Evolutionary conservation across 148 eudicot genomes (phyloP), one percentile per base, ranked within the genome.

Genomic region (Rhododendron ferrugineum): DNA sequence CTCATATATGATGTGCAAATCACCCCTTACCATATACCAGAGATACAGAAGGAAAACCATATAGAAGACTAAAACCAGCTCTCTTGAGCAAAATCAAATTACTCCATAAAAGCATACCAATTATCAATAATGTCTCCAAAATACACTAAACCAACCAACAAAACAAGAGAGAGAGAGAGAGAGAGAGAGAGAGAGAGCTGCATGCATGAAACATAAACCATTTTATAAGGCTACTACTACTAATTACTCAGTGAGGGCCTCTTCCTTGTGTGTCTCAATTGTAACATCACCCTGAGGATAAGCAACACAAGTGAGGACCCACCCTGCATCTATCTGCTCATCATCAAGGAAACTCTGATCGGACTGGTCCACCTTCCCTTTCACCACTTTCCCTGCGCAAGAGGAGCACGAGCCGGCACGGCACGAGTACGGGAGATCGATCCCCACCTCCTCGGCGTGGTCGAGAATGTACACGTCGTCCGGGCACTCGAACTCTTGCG

Each of bases 201-300:
- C 26, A 76, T n/a, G 50, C 14, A 40, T 20, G 26, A 49, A 42
- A 10, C 30, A 46, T 42, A 6, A 42, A 22, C 50, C 18, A 54
- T 5, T 75, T 75, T 9, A 20, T 40, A 22, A 20, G 44, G 6
- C 47, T 75, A 73, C 36, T 6, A 64, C 6, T 30, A 16, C 37
- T 4, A 32, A 26, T 89, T 68, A 93, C 78, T 68, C 91, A 76
- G 85, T 77, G 49, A 94, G 92, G 34, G 86, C 96, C 40, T 88
- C 96, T 77, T 96, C 99, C 90, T 91, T 93, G 94, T 94, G 99
- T 36, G 99, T 94, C 87, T 92, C 91, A 88, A 96, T 93, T 37
- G 88, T 88, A 58, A 92, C 87, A 84, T 93, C 94, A 32, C 87
- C 76, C 4, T 82, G 42, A 11, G 98, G 95, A 62, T 89, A 92